phyloP scores from a whole-genome alignment of 2,329 filamentous ascomycete genomes.

The Hortaea sp. region DNA sequence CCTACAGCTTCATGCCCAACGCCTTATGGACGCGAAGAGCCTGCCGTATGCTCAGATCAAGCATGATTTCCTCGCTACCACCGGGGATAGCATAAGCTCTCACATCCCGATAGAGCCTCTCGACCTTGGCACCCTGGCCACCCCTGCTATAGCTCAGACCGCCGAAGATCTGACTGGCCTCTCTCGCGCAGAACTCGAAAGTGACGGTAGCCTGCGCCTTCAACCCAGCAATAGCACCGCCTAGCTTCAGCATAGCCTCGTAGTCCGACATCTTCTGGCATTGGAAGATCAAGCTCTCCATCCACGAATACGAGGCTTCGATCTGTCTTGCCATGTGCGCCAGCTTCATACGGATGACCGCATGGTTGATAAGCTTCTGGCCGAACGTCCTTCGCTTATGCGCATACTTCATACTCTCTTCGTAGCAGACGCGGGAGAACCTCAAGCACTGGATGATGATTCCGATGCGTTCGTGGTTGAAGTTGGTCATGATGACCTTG shows the following conservation, averaged over 20 bases:
- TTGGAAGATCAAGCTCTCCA: conserved; percentile 91
- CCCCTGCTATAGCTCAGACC: conserved; percentile 85
- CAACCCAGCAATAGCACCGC: conserved; percentile 82
- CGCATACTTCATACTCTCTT: conserved; percentile 92
- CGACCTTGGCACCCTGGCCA: conserved; percentile 90
- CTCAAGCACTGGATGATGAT: conserved; percentile 97
- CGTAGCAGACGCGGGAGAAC: conserved; percentile 93
- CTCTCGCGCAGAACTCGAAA: conserved; percentile 94
- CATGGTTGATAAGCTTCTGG: conserved; percentile 92
- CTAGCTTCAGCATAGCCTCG: conserved; percentile 91
- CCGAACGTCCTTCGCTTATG: conserved; percentile 96
- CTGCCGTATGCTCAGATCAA: conserved; percentile 90
- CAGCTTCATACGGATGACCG: conserved; percentile 94
- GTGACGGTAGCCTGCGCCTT: conserved; percentile 92
- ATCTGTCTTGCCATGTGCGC: conserved; percentile 98
- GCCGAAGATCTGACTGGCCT: conserved; percentile 95
- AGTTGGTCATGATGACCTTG: conserved; percentile 99
- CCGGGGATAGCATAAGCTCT: conserved; percentile 91
- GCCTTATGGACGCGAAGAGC: conserved; percentile 78
- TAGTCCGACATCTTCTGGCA: conserved; percentile 86
- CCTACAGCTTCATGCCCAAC: conserved; percentile 85
- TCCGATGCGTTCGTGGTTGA: conserved; percentile 97
- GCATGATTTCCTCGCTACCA: conserved; percentile 95
- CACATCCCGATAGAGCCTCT: conserved; percentile 89
- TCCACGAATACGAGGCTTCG: conserved; percentile 93